A percentile compares a stretch with the other conserved stretches of the same genome.
These are phyloP conservation scores for Singerocomus rubriflavus DNA, from an alignment of 1,284 basidiomycete genomes.

Conservation along the genomic window DNA sequence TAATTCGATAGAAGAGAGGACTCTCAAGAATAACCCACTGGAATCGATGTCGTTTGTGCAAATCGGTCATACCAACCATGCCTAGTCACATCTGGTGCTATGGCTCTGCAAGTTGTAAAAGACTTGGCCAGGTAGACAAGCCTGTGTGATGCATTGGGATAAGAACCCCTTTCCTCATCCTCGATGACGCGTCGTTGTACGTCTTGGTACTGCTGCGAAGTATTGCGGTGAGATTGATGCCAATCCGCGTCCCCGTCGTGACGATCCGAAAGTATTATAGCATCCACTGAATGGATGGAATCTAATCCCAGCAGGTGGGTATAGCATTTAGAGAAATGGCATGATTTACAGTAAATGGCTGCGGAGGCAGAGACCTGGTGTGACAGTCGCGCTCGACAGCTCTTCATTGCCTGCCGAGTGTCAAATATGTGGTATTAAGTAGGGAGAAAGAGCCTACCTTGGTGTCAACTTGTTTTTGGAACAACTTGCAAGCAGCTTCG, in stretches of 20 bases:
- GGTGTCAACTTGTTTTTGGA: constrained; percentile 17
- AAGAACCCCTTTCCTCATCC: constrained; percentile 36
- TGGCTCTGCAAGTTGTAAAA: constrained; percentile 43
- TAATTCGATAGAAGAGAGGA: not conserved
- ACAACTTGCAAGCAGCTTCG: constrained; percentile 35
- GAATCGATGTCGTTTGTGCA: constrained; percentile 19
- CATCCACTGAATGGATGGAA: constrained; percentile 52
- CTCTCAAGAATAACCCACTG: constrained; percentile 18
- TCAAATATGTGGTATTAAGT: constrained; percentile 2
- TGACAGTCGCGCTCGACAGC: constrained; percentile 22
- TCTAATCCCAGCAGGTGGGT: constrained; percentile 43
- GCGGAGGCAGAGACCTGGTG: constrained; percentile 23
- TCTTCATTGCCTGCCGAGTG: constrained; percentile 15
- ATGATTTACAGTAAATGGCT: constrained; percentile 45
- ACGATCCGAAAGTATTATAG: constrained; percentile 35
- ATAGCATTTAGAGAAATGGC: constrained; percentile 52
- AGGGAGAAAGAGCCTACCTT: constrained; percentile 12
- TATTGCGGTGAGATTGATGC: constrained; percentile 45
- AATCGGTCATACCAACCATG: constrained; percentile 54
- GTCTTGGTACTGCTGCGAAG: constrained; percentile 27
- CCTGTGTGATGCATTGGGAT: constrained; percentile 34
- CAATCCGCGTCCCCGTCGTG: constrained; percentile 37
- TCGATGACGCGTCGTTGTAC: constrained; percentile 22
- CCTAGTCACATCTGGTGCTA: constrained; percentile 34
- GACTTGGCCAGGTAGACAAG: constrained; percentile 39